These are phyloP conservation scores for Evansstolkia leycettana DNA, from an alignment of 495 filamentous ascomycete genomes.

Conservation along the genomic window DNA sequence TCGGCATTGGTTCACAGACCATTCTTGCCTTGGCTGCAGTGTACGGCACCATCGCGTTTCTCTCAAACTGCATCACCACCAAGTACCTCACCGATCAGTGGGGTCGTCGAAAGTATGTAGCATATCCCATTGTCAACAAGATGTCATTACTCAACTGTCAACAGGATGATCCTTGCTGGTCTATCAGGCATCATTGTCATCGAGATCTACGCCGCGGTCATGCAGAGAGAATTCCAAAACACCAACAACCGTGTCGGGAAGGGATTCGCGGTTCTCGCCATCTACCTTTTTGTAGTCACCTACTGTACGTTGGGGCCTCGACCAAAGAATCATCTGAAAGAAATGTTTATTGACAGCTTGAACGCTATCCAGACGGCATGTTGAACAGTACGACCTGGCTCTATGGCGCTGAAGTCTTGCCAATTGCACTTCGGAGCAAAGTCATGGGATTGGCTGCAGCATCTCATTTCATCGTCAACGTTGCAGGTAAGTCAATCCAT, in stretches of 20 bases:
- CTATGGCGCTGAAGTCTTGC: constrained; percentile 47
- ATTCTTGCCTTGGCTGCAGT: constrained; percentile 44
- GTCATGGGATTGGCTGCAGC: constrained; percentile 47
- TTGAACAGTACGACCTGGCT: constrained; percentile 50
- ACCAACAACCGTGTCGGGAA: constrained; percentile 43
- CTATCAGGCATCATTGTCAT: constrained; percentile 36
- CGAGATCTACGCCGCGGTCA: constrained; percentile 47
- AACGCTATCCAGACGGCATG: constrained; percentile 36
- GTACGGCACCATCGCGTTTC: constrained; percentile 43
- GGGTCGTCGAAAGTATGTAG: constrained; percentile 42
- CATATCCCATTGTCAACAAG: not conserved
- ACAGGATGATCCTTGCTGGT: constrained; percentile 41
- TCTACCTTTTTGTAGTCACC: constrained; percentile 44
- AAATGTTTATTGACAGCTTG: too few species aligned
- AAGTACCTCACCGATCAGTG: constrained; percentile 45
- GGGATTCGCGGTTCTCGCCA: constrained; percentile 48
- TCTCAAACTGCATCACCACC: constrained; percentile 39
- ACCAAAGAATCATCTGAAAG: not conserved
- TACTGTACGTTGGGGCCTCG: constrained; percentile 35
- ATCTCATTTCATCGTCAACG: constrained; percentile 47
- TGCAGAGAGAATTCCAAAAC: constrained; percentile 44
- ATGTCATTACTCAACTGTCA: constrained; percentile 1
- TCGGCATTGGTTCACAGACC: constrained; percentile 36
- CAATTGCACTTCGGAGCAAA: constrained; percentile 43
- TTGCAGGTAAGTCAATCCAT: constrained; percentile 26